Evolutionary conservation across 345 rosid genomes (phyloP), one percentile per base, ranked within the genome.

Genomic region (Bretschneidera sinensis): DNA sequence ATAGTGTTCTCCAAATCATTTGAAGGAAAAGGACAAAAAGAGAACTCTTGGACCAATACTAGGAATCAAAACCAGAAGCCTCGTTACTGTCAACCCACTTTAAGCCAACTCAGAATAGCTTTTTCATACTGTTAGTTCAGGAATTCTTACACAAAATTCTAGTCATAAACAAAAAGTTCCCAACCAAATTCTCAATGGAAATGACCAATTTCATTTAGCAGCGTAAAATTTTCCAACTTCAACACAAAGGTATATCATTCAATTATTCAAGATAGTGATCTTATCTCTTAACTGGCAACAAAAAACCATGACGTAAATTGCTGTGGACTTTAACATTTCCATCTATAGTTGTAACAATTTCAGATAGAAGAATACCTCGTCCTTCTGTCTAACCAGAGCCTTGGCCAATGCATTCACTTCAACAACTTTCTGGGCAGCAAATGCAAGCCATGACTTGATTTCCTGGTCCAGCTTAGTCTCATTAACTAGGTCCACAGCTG

Each of bases 361-460:
- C 9, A 20, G 24, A 51, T 5, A 21, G 24, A 51, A 23, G 54
- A 23, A 59, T 80, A 90, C 97, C 97, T 88, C 86, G 73, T n/a
- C n/a, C n/a, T 83, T 86, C 55, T 83, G 79, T 43, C 99, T 95
- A 20, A 85, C 91, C 78, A 94, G 78, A 49, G 95, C 86, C 87
- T 90, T 81, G 76, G 97, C 95, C 79, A 94, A 70, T 15, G 91
- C 94, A 71, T 92, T 87, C 63, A 89, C 97, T 83, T 92, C 98
- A 70, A 85, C 82, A 60, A 92, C 76, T 76, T 94, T 94, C 67
- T 94, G 97, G 63, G 97, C 99, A 61, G 97, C 97, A 71, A 94
- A 94, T 55, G 99, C 97, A 53, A 94, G 79, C 99, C 99, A 90
- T 17, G 99, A 90, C 63, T 90, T 94, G 63, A 94, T 81, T 68